phyloP scores from a whole-genome alignment of 2,329 filamentous ascomycete species.

The Huntiella moniliformis region DNA sequence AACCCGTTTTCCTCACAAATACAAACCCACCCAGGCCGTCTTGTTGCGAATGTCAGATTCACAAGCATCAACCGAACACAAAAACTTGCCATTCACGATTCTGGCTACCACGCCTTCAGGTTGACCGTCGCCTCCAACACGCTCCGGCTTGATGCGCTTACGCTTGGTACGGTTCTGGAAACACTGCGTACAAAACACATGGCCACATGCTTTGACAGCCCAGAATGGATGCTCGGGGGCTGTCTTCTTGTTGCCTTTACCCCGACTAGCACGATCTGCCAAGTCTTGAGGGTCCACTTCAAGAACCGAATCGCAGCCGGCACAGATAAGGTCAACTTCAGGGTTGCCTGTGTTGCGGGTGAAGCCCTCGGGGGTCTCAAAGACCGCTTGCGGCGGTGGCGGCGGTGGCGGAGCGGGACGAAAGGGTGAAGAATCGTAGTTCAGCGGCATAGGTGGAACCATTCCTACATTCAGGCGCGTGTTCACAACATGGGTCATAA shows the following conservation, averaged over 20 bases:
- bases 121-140: constrained; percentile 11
- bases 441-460: background rate
- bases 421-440: background rate
- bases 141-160: constrained; percentile 11
- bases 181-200: constrained; percentile 54
- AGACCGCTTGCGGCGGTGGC: constrained; percentile 20
- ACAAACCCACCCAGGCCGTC: constrained; percentile 42
- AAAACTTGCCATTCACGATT: constrained; percentile 18
- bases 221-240: constrained; percentile 68
- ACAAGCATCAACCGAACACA: constrained; percentile 40
- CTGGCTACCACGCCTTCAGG: constrained; percentile 13
- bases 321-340: constrained; percentile 59
- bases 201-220: constrained; percentile 78
- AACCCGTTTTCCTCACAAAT: constrained; percentile 24
- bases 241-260: constrained; percentile 24
- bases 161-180: constrained; percentile 34
- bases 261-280: constrained; percentile 10
- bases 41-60: constrained; percentile 33
- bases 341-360: constrained; percentile 53
- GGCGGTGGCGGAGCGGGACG: background rate
- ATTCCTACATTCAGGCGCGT: background rate
- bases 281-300: constrained; percentile 40
- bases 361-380: constrained; percentile 51
- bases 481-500: background rate
- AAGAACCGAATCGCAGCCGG: constrained; percentile 70